Evolutionary conservation across 2,329 filamentous ascomycete genomes (phyloP).

Genomic region (Trichoderma atroviride): DNA sequence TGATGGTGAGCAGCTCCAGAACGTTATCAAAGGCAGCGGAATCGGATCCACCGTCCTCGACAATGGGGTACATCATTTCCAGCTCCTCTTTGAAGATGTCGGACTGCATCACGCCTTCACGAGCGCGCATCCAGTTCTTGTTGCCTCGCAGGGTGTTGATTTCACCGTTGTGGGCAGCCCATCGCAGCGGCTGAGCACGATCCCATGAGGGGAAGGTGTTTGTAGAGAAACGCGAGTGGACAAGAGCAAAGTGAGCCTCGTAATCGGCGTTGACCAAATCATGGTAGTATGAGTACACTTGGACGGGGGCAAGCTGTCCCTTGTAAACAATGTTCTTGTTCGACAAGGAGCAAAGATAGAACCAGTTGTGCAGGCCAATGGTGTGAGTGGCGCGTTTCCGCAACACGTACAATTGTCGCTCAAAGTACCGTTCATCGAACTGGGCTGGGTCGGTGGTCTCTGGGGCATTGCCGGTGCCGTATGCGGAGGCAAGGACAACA

Average conservation of each 20-base stretch:
- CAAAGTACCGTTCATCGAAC: slow-evolving; percentile 85
- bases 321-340: slow-evolving; percentile 99
- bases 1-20: slow-evolving; percentile 89
- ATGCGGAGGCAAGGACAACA: slow-evolving; percentile 82
- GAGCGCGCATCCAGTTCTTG: slow-evolving; percentile 99
- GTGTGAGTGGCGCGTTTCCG: slow-evolving; percentile 94
- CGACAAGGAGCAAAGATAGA: slow-evolving; percentile 93
- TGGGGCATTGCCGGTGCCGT: slow-evolving; percentile 79
- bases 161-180: slow-evolving; percentile 98
- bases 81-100: slow-evolving; percentile 91
- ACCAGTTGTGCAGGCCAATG: slow-evolving; percentile 96
- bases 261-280: slow-evolving; percentile 96
- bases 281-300: slow-evolving; percentile 98
- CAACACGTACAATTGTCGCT: slow-evolving; percentile 90
- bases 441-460: slow-evolving; percentile 74
- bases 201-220: slow-evolving; percentile 99
- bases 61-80: slow-evolving; percentile 87
- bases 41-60: slow-evolving; percentile 95
- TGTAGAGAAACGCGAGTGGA: slow-evolving; percentile 96
- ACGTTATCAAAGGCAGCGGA: slow-evolving; percentile 98
- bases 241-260: slow-evolving; percentile 93
- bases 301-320: slow-evolving; percentile 88
- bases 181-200: slow-evolving; percentile 90
- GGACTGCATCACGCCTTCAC: slow-evolving; percentile 93
- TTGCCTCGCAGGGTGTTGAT: slow-evolving; percentile 97